Evolutionary conservation across 148 eudicot genomes (phyloP).

Genomic region (Euryodendron excelsum): DNA sequence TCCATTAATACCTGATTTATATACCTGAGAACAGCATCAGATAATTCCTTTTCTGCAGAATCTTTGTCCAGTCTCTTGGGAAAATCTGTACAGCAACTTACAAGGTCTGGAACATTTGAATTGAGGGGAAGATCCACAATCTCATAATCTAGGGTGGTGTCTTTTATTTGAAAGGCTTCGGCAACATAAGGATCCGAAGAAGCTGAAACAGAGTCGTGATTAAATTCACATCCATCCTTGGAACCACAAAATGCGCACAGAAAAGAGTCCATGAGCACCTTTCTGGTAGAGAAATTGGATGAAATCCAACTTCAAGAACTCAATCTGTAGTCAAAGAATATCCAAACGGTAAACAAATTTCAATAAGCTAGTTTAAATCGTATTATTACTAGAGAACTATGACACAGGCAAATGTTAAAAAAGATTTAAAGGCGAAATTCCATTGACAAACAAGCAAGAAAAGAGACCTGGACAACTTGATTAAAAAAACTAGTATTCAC

Average conservation of each 20-base stretch:
- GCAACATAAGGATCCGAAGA: background rate
- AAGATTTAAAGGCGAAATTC: no score
- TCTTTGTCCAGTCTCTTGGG: background rate
- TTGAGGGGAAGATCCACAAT: background rate
- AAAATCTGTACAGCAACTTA: background rate
- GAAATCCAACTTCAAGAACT: background rate
- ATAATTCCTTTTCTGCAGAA: background rate
- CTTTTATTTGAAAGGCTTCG: background rate
- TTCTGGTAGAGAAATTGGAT: background rate
- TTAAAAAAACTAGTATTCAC: no score
- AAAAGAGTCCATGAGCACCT: background rate
- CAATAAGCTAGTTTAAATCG: no score
- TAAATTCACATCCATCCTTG: background rate
- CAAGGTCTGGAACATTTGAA: background rate
- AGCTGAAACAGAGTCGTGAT: background rate
- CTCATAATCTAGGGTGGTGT: background rate
- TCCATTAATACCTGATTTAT: slow-evolving; percentile 18
- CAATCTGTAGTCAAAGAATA: slow-evolving; percentile 1
- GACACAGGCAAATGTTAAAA: no score
- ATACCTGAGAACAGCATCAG: slow-evolving; percentile 2
- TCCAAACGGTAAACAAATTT: no score
- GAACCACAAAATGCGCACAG: background rate
- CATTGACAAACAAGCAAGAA: no score
- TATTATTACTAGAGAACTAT: background rate
- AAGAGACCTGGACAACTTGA: no score